Evolutionary conservation across 2,329 filamentous ascomycete genomes (phyloP).

Genomic region (Pseudocercospora pini-densiflorae): DNA sequence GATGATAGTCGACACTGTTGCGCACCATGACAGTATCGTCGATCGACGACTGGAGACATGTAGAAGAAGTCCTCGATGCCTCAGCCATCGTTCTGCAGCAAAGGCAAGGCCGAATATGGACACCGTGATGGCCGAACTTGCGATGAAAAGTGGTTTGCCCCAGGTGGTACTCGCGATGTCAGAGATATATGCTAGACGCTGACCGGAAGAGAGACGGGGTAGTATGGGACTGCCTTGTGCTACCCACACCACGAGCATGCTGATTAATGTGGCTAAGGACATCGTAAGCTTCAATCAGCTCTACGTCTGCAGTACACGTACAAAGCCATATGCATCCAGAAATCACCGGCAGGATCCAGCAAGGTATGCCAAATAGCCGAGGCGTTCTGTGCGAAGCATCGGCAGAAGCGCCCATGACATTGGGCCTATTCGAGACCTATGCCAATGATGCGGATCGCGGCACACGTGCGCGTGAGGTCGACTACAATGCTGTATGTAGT

Average conservation of each 20-base stretch:
- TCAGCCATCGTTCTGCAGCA: constrained; percentile 7
- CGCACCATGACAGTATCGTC: not conserved
- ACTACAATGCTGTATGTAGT: not conserved
- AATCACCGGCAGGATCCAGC: constrained; percentile 4
- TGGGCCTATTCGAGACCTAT: not conserved
- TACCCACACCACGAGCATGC: not conserved
- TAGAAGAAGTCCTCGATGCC: constrained; percentile 1
- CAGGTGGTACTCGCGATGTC: constrained; percentile 1
- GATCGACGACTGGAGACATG: constrained; percentile 1
- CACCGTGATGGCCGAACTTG: not conserved
- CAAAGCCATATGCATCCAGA: constrained; percentile 6
- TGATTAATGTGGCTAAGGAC: not conserved
- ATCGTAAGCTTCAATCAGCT: not conserved
- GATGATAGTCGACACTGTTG: not conserved
- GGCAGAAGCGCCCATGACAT: not conserved
- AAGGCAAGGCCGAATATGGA: constrained; percentile 2
- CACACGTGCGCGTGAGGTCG: not conserved
- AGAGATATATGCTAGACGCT: constrained; percentile 3
- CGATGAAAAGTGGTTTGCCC: constrained; percentile 11
- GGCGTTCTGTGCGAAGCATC: constrained; percentile 1
- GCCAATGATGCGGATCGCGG: not conserved
- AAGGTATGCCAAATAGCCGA: not conserved
- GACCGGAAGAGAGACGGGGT: not conserved
- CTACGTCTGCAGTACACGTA: not conserved
- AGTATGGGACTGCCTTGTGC: not conserved